Conservation (phyloP, 2,329 filamentous ascomycete genomes). For the Tolypocladium tropicale region DNA sequence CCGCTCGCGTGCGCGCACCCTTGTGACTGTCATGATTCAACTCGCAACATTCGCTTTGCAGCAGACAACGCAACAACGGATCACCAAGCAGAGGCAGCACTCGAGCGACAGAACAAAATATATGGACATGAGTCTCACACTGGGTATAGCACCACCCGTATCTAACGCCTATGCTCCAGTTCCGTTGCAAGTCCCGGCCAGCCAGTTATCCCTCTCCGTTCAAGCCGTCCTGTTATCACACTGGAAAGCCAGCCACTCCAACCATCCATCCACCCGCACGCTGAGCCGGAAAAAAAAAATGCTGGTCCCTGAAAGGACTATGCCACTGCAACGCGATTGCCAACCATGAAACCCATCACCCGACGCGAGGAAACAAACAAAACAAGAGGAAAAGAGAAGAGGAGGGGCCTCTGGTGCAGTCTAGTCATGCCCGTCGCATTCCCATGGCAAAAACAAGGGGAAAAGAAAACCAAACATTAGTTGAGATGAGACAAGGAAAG, state of each 20-base stretch:
- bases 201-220: neutral
- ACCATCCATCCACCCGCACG: neutral
- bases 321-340: neutral
- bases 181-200: neutral
- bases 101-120: neutral
- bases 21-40: neutral
- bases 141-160: conserved; percentile 1
- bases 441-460: neutral
- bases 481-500: neutral
- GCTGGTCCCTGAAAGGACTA: neutral
- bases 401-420: neutral
- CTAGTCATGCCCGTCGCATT: neutral
- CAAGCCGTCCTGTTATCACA: neutral
- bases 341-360: neutral
- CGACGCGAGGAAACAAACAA: neutral
- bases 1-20: neutral
- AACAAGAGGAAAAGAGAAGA: neutral
- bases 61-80: neutral
- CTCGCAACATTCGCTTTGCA: neutral
- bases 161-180: neutral
- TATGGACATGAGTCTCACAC: neutral
- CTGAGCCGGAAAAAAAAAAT: neutral
- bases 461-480: neutral
- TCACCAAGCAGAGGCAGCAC: neutral
- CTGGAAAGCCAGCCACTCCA: no score